These are phyloP conservation scores for Filosporella fistucella DNA, from an alignment of 495 filamentous ascomycete genomes.

Conservation along the genomic window DNA sequence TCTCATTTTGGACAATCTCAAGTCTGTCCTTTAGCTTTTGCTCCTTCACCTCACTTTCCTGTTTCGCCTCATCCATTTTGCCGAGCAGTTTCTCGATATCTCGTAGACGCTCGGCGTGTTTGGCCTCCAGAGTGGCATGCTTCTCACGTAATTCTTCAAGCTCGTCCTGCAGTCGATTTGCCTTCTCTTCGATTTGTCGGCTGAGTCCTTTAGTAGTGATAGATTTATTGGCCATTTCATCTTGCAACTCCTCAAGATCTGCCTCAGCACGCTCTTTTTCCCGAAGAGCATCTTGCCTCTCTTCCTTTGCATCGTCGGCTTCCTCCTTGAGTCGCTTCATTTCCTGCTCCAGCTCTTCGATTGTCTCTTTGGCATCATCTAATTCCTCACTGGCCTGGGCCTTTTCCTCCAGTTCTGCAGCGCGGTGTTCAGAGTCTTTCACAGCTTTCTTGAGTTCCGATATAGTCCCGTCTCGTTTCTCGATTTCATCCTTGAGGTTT, in stretches of 20 bases:
- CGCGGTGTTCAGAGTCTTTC: constrained; percentile 50
- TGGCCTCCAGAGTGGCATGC: constrained; percentile 12
- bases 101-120: constrained; percentile 13
- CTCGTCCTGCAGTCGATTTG: constrained; percentile 59
- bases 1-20: constrained; percentile 34
- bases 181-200: constrained; percentile 70
- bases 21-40: constrained; percentile 40
- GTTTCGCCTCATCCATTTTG: constrained; percentile 31
- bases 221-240: constrained; percentile 76
- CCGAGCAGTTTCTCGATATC: constrained; percentile 18
- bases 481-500: constrained; percentile 49
- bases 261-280: constrained; percentile 54
- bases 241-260: constrained; percentile 62
- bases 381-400: constrained; percentile 48
- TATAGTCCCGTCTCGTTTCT: constrained; percentile 47
- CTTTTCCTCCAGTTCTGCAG: constrained; percentile 58
- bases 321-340: constrained; percentile 40
- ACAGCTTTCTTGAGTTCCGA: constrained; percentile 46
- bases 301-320: constrained; percentile 52
- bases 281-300: constrained; percentile 57
- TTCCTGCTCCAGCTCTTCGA: constrained; percentile 39
- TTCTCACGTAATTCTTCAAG: constrained; percentile 56
- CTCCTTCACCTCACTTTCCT: constrained; percentile 36
- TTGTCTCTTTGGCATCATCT: constrained; percentile 49
- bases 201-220: constrained; percentile 71